Base-by-base conservation (phyloP, 306 rosid species). In the Benincasa hispida region DNA sequence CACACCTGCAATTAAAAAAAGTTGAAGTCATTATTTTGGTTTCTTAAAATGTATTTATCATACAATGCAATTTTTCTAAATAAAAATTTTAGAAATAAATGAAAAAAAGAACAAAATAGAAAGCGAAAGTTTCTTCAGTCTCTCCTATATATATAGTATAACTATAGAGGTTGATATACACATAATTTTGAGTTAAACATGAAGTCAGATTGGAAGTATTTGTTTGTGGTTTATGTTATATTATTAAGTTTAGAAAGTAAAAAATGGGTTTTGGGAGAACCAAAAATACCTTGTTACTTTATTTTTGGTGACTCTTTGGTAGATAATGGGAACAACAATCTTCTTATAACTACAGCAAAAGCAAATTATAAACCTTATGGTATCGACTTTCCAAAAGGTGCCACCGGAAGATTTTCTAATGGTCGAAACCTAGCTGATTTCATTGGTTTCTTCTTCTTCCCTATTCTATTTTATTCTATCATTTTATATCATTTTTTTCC, bases 331-430 rank as follows among this genome's bases (percentile, higher is more conserved):
- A 81, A 81, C 25, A 81, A 81, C 34, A 81, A 81, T 37, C 0
- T 2, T 39, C 78, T 69, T 42, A 0, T 3, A 6, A 81, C 84
- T 1, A 2, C 0, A 0, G 76, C 81, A 8, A 81, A 77, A 48
- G 53, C 7, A 18, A 81, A 81, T 42, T 81, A 70, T 55, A 35
- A 0, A 5, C 84, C 84, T 2, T 81, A 81, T 72, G 84, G 84
- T 9, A 60, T 81, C 15, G 84, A 81, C 37, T 81, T 76, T 19
- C 61, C 78, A 0, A 2, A 19, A 1, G 78, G 78, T 9, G 37
- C 81, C 13, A 84, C 89, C 0, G 90, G 98, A 80, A 87, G 96
- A 74, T 90, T 82, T 37, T 18, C 77, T 76, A 92, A 87, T n/a
- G 90, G 88, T 19, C 30, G 10, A 56, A 92, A 80, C 11, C 0